These are phyloP conservation scores for Knufia fluminis DNA, from an alignment of 2,329 filamentous ascomycete species.

Conservation along the genomic window DNA sequence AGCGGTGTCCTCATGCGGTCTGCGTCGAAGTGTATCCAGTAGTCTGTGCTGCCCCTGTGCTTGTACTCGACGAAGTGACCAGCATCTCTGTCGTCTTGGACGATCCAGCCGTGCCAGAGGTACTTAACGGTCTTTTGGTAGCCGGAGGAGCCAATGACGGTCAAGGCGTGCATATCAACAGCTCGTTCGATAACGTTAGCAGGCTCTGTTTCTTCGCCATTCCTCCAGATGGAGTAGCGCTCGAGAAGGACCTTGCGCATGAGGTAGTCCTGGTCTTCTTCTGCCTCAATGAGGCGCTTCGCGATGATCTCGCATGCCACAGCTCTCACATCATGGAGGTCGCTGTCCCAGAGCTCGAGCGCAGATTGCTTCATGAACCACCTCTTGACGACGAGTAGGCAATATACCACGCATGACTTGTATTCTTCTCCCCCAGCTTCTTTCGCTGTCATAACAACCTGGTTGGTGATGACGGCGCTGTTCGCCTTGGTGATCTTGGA, in stretches of 20 bases:
- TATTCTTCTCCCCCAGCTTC: conserved; percentile 71
- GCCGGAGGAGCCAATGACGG: conserved; percentile 80
- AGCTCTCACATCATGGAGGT: conserved; percentile 69
- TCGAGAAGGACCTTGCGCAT: conserved; percentile 75
- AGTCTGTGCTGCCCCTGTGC: conserved; percentile 66
- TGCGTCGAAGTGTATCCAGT: conserved; percentile 77
- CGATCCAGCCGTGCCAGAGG: conserved; percentile 90
- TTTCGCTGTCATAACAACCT: conserved; percentile 70
- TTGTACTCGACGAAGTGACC: conserved; percentile 83
- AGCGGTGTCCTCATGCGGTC: conserved; percentile 86
- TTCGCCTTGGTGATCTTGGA: conserved; percentile 66
- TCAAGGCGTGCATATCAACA: conserved; percentile 81
- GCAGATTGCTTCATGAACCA: conserved; percentile 73
- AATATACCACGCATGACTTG: conserved; percentile 71
- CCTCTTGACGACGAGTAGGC: conserved; percentile 62
- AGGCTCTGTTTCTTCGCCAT: conserved; percentile 62
- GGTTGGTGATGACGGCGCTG: conserved; percentile 71
- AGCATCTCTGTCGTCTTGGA: conserved; percentile 90
- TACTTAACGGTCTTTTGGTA: conserved; percentile 94
- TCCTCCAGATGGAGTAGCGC: conserved; percentile 71
- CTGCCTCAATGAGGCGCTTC: conserved; percentile 74
- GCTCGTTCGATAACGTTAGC: conserved; percentile 88
- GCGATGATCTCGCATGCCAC: conserved; percentile 84
- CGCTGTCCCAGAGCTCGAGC: conserved; percentile 84
- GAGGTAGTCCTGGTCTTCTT: conserved; percentile 70